Conservation (phyloP, 345 rosid genomes). For the Populus nigra region DNA sequence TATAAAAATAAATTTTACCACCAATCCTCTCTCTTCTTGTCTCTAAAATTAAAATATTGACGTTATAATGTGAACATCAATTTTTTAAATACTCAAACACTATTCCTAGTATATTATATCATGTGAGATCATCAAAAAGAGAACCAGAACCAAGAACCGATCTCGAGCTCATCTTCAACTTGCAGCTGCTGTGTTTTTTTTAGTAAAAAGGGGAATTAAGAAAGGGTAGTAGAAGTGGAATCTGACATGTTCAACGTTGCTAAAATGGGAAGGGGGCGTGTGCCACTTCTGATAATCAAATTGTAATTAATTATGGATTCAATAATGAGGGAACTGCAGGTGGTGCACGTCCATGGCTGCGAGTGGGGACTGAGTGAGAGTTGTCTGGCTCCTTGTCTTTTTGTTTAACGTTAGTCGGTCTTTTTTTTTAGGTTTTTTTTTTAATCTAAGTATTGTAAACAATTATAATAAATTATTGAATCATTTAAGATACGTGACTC, state of each 20-base stretch:
- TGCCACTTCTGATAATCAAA: constrained; percentile 4
- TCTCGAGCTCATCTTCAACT: background rate
- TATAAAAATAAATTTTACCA: too few relatives aligned
- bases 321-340: background rate
- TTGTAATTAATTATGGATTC: background rate
- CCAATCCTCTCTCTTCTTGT: too few relatives aligned
- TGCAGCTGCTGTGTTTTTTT: background rate
- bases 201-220: background rate
- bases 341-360: background rate
- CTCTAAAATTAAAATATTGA: too few relatives aligned
- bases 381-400: background rate
- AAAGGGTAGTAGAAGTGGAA: background rate
- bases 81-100: too few relatives aligned
- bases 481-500: background rate
- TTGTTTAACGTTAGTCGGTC: background rate
- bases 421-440: too few relatives aligned
- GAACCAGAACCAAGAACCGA: background rate
- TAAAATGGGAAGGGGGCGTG: background rate
- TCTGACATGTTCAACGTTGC: constrained; percentile 3
- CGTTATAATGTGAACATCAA: too few relatives aligned
- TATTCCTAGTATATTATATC: too few relatives aligned
- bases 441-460: too few relatives aligned
- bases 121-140: background rate
- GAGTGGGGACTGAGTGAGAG: background rate
- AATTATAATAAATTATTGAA: background rate